Base-by-base conservation (phyloP, 306 rosid species). In the Sesbania bispinosa region DNA sequence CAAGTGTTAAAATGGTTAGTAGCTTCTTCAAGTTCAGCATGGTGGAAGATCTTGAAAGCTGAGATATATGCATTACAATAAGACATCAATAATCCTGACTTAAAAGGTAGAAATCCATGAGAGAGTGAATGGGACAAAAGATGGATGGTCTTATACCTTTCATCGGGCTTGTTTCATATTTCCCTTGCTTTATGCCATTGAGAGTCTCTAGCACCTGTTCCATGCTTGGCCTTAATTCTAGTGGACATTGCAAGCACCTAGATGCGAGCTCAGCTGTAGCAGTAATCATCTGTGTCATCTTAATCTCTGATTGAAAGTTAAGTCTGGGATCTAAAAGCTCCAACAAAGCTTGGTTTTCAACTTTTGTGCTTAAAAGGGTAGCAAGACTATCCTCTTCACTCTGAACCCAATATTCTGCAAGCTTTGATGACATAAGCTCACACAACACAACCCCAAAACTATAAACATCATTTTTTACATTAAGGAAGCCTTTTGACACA, bases 1-100 rank as follows among this genome's bases (percentile, higher is more conserved):
- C 48, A 8, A 24, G 27, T 69, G 2, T 26, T 70, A 6, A 83
- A 88, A 21, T 53, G 7, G 24, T 73, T 70, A 0, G 83, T 87
- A 26, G 89, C 93, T 62, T 80, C 73, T 48, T 54, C 6, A 21
- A 71, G n/a, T n/a, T n/a, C n/a, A n/a, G n/a, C n/a, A n/a, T n/a
- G n/a, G n/a, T n/a, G n/a, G n/a, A n/a, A n/a, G n/a, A n/a, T n/a
- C n/a, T n/a, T n/a, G n/a, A n/a, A n/a, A n/a, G n/a, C n/a, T n/a
- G n/a, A n/a, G n/a, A 57, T 19, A 9, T 3, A 38, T n/a, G 39
- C n/a, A 69, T 67, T 13, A 38, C n/a, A 33, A 61, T 3, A 23
- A 46, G 26, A 45, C 46, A 47, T 11, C 9, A 42, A 11, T 10
- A n/a, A n/a, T n/a, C n/a, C n/a, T n/a, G n/a, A n/a, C n/a, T 35